Evolutionary conservation across 1,284 basidiomycete species (phyloP).

Genomic region (Mrakiaceae sp.): DNA sequence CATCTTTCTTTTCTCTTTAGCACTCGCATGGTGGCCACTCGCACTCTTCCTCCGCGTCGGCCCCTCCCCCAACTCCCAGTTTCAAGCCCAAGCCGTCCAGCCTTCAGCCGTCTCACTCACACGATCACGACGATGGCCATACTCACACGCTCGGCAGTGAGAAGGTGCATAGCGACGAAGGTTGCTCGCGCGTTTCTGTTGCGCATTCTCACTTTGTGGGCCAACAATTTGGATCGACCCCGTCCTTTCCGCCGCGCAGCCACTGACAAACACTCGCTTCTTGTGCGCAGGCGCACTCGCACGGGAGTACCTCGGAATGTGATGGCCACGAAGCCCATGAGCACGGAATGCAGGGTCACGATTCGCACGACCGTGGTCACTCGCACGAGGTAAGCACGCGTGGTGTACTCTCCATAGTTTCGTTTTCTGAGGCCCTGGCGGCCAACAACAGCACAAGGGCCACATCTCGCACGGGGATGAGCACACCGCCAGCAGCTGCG

Average conservation of each 20-base stretch:
- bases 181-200: background rate
- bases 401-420: no score
- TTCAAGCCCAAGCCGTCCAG: background rate
- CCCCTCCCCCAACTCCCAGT: no score
- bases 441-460: no score
- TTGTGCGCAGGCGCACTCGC: conserved; percentile 23
- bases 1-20: background rate
- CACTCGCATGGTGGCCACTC: conserved; percentile 17
- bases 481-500: no score
- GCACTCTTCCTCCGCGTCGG: background rate
- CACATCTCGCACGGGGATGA: no score
- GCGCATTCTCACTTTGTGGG: background rate
- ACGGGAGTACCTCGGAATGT: conserved; percentile 16
- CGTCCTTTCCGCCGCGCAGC: no score
- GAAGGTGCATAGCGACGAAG: background rate
- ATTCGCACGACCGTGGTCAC: conserved; percentile 7
- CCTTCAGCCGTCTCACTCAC: conserved; percentile 13
- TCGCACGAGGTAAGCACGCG: background rate
- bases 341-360: background rate
- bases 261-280: no score
- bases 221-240: no score
- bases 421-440: no score
- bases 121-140: conserved; percentile 20
- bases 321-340: no score
- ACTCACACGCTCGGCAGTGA: conserved; percentile 12